Conservation (phyloP, 257 asterid species). For the Nyctanthes arbortristis region DNA sequence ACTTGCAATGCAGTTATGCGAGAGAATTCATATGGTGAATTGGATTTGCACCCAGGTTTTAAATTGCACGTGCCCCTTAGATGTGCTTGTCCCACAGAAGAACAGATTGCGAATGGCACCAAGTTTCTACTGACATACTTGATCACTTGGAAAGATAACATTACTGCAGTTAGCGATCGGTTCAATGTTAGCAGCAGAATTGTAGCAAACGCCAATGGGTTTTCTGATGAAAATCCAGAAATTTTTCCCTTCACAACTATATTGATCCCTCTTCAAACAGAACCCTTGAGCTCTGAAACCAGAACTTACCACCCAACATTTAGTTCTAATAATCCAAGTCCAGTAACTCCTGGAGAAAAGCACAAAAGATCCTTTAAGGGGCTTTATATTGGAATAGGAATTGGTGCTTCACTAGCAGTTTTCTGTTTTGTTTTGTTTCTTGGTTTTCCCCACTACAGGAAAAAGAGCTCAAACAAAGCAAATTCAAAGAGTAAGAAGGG, state of each 20-base stretch:
- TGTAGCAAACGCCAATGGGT: constrained; percentile 54
- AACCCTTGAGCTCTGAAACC: constrained; percentile 39
- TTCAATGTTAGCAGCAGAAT: constrained; percentile 40
- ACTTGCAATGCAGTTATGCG: constrained; percentile 52
- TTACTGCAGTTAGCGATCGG: constrained; percentile 33
- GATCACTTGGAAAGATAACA: constrained; percentile 37
- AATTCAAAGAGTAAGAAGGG: constrained; percentile 9
- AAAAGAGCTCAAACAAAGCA: constrained; percentile 4
- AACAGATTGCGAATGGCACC: constrained; percentile 42
- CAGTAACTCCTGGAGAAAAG: constrained; percentile 9
- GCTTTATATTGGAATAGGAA: constrained; percentile 42
- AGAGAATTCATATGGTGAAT: constrained; percentile 32
- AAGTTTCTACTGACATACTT: constrained; percentile 53
- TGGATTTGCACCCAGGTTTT: constrained; percentile 28
- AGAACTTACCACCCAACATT: constrained; percentile 2
- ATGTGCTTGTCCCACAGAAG: constrained; percentile 65
- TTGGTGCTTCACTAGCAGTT: constrained; percentile 49
- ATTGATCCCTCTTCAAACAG: constrained; percentile 47
- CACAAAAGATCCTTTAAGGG: constrained; percentile 26
- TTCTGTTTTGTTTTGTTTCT: constrained; percentile 35
- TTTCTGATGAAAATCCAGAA: constrained; percentile 29
- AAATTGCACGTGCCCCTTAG: constrained; percentile 55
- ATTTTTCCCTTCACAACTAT: constrained; percentile 61
- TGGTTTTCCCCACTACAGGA: constrained; percentile 22
- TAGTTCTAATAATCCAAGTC: not conserved